These are phyloP conservation scores for Tulasnella sp. DNA, from an alignment of 768 basidiomycete genomes.

Conservation along the genomic window DNA sequence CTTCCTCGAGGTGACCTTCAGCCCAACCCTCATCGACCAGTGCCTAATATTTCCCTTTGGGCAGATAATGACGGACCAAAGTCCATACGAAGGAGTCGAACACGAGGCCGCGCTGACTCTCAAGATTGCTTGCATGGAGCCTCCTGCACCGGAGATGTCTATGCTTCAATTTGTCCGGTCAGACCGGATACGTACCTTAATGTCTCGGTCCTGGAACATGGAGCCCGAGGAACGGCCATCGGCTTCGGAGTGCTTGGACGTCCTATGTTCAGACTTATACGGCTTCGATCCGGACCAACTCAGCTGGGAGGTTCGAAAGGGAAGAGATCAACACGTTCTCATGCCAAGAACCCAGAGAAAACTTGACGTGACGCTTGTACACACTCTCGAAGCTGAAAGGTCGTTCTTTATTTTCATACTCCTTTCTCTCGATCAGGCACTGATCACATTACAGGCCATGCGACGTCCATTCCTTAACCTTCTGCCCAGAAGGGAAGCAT, in stretches of 20 bases:
- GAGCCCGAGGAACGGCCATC: background rate
- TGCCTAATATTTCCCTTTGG: background rate
- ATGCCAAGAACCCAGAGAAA: background rate
- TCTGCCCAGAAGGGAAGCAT: background rate
- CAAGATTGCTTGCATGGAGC: background rate
- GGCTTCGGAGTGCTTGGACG: background rate
- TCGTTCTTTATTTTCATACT: background rate
- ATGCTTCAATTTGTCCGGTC: background rate
- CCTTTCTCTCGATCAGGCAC: background rate
- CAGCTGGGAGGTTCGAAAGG: background rate
- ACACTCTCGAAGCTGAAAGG: background rate
- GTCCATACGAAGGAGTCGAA: background rate
- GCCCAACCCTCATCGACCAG: background rate
- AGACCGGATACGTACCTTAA: background rate
- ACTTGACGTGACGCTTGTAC: background rate
- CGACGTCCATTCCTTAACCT: background rate
- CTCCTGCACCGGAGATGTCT: background rate
- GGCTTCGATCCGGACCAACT: background rate
- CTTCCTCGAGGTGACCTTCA: background rate
- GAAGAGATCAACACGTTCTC: background rate
- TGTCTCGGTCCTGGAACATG: background rate
- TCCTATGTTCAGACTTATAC: background rate
- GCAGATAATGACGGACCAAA: background rate
- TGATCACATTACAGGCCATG: background rate
- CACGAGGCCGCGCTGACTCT: background rate